Evolutionary conservation across 768 basidiomycete genomes (phyloP), one percentile per base, ranked within the genome.

Genomic region (Imleria badia): DNA sequence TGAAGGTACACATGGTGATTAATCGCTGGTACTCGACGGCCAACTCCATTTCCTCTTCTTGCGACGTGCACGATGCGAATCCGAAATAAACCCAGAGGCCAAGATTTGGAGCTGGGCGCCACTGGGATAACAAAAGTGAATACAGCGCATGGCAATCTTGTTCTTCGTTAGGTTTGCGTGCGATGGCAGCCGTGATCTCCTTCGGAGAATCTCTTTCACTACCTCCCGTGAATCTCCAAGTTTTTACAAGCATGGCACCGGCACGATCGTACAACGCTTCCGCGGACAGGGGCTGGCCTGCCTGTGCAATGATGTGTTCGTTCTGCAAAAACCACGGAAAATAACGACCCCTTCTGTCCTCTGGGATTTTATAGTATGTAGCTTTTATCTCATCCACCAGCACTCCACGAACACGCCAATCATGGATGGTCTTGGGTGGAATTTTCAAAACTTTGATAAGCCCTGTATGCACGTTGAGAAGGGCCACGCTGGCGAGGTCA

Each of bases 261-360:
- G 5, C 8, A 20, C 5, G n/a, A 15, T 36, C 46, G 7, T 42
- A 6, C 14, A 30, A n/a, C 23, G 14, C 3, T 36, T 38, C 6
- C 15, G 26, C 14, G 2, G 53, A 6, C 3, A 54, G 35, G 7
- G 46, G 53, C 5, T 43, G 33, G 1, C 46, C 41, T 12, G 41
- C 34, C 19, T 22, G 20, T n/a, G 40, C 46, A n/a, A 54, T 10
- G 41, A 54, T 23, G 34, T 54, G 46, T 20, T 54, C 40, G 34
- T 54, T 48, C 19, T 48, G 10, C 46, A 54, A 30, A 33, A 54
- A 54, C 52, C 52, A 54, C 6, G 33, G 6, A 29, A 47, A 47
- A 22, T 48, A 42, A 7, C 10, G 19, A 11, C 53, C 46, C 29
- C 53, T 54, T 5, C 14, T 3, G 7, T 6, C 1, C 19, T 48